phyloP scores from a whole-genome alignment of 805 yeast genomes.

The Hermanozyma aechmeae region DNA sequence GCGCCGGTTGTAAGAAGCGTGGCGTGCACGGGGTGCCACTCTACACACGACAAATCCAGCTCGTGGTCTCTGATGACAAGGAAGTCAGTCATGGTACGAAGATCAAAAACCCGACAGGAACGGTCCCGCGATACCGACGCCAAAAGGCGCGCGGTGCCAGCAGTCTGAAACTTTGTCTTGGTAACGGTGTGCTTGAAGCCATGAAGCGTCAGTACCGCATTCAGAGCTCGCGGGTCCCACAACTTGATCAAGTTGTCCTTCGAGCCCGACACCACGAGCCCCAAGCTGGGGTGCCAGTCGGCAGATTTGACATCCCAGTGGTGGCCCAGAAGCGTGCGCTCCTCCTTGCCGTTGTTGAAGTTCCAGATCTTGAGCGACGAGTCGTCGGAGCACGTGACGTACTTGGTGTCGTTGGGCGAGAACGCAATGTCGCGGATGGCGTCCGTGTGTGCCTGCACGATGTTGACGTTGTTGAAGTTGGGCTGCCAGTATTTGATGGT shows the following conservation, averaged over 20 bases:
- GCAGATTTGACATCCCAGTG: slow-evolving; percentile 98
- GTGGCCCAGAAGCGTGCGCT: slow-evolving; percentile 75
- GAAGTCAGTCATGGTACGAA: slow-evolving; percentile 75
- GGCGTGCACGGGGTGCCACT: slow-evolving; percentile 91
- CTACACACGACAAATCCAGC: slow-evolving; percentile 72
- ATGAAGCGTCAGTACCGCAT: slow-evolving; percentile 70
- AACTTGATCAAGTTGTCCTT: slow-evolving; percentile 88
- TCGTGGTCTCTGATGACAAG: slow-evolving; percentile 70
- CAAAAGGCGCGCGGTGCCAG: slow-evolving; percentile 58
- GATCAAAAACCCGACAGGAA: slow-evolving; percentile 79
- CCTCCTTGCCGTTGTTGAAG: slow-evolving; percentile 81
- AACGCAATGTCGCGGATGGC: slow-evolving; percentile 82
- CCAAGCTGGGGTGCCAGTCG: slow-evolving; percentile 92
- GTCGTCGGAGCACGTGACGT: slow-evolving; percentile 93
- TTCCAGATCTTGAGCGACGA: slow-evolving; percentile 88
- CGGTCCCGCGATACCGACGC: slow-evolving; percentile 88
- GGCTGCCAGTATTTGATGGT: slow-evolving; percentile 95
- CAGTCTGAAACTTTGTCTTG: slow-evolving; percentile 76
- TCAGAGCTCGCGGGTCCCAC: slow-evolving; percentile 89
- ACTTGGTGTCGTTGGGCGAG: slow-evolving; percentile 83
- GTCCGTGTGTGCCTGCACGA: slow-evolving; percentile 63
- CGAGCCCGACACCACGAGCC: slow-evolving; percentile 85
- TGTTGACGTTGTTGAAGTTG: slow-evolving; percentile 91
- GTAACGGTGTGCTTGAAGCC: slow-evolving; percentile 95
- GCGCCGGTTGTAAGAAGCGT: slow-evolving; percentile 76